These are phyloP conservation scores for Sabuloglossum arenarium DNA, from an alignment of 495 filamentous ascomycete species.

Conservation along the genomic window DNA sequence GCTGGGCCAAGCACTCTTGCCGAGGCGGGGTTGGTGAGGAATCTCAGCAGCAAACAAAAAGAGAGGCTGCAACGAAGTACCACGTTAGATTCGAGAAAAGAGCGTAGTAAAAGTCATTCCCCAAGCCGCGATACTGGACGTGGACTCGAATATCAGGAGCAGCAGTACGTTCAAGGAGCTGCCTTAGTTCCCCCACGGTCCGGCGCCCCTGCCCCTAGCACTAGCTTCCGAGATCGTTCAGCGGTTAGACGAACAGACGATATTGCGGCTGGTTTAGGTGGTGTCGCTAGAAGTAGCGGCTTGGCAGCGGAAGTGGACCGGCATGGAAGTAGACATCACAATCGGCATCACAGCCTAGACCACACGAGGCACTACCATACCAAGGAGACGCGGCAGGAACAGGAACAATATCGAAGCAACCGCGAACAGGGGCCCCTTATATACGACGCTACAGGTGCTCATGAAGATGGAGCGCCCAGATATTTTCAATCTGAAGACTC, in stretches of 20 bases:
- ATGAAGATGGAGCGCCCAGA: not conserved
- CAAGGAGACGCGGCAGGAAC: not conserved
- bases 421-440: not conserved
- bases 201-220: not conserved
- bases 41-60: conserved; percentile 26
- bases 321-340: not conserved
- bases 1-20: conserved; percentile 10
- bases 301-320: not conserved
- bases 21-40: conserved; percentile 17
- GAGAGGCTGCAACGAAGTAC: conserved; percentile 18
- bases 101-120: not conserved
- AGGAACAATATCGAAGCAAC: not conserved
- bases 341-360: not conserved
- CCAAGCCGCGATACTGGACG: not conserved
- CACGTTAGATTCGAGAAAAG: conserved; percentile 6
- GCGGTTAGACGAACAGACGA: not conserved
- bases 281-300: not conserved
- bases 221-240: not conserved
- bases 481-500: not conserved
- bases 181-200: not conserved
- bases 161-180: not conserved
- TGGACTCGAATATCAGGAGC: conserved; percentile 3
- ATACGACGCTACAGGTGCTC: not conserved
- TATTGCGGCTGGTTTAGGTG: not conserved
- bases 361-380: not conserved